Evolutionary conservation across 2,329 filamentous ascomycete species (phyloP), one percentile per base, ranked within the genome.

Genomic region (Fusarium mundagurra): DNA sequence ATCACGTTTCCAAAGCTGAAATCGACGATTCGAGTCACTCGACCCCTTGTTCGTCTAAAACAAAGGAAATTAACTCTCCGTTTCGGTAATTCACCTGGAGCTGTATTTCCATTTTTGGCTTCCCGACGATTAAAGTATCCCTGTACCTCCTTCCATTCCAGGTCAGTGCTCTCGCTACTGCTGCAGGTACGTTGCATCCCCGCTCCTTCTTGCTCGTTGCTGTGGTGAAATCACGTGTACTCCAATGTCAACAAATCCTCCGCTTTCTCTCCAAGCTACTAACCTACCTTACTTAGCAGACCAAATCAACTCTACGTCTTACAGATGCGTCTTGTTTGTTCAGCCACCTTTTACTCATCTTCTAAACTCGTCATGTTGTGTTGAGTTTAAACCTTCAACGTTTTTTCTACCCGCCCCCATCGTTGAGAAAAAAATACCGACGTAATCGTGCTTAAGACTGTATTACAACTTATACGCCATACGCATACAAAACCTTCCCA

Each of bases 151-250:
- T 75, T 72, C 72, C 65, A 60, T 67, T 73, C 65, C 72, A 53
- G 64, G 66, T 27, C 69, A 61, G 48, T 64, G 61, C 64, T 65
- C 55, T 69, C 67, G 65, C 68, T 69, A 74, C 66, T 57, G 72
- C 72, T 75, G 73, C 73, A 75, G 73, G 72, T 68, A 75, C 72
- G 72, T 75, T 67, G 68, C 57, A 58, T 67, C 68, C 71, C 67
- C 71, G 54, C 68, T 64, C 57, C 64, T 70, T 51, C 64, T 60
- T 67, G 61, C 61, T 68, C 67, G 80, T 81, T 81, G 80, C 80
- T 61, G 76, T 81, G 80, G 80, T 80, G 79, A 80, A 78, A 73
- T 80, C 79, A 81, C 80, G 79, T 80, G 79, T 57, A 34, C 53
- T 54, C 18, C 44, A 60, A 71, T 67, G 77, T 76, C 77, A 81